Evolutionary conservation across 1,139 yeast genomes (phyloP).

Genomic region (Zygoascus sp.): DNA sequence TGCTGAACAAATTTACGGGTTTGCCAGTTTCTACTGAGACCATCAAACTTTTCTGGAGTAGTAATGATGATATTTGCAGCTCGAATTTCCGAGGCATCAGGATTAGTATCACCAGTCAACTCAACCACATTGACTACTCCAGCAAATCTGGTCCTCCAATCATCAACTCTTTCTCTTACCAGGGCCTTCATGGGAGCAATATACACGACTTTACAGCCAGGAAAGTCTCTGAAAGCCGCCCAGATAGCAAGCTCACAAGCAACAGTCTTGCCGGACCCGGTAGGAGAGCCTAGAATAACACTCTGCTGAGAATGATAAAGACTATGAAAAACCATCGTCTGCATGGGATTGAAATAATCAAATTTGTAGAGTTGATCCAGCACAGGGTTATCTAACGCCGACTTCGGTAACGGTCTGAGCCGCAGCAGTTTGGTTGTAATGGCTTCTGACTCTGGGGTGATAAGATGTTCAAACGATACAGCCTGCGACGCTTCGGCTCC

Average conservation of each 20-base stretch:
- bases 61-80: conserved; percentile 91
- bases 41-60: conserved; percentile 98
- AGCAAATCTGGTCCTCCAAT: conserved; percentile 62
- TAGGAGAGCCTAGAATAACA: conserved; percentile 94
- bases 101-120: conserved; percentile 93
- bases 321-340: conserved; percentile 92
- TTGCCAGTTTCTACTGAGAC: conserved; percentile 98
- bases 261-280: conserved; percentile 97
- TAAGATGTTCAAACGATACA: conserved; percentile 84
- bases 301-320: conserved; percentile 73
- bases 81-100: conserved; percentile 79
- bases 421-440: conserved; percentile 74
- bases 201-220: conserved; percentile 82
- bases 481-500: conserved; percentile 77
- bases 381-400: conserved; percentile 35
- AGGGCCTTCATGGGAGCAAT: conserved; percentile 99
- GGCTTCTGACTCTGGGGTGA: conserved; percentile 84
- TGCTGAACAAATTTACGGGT: conserved; percentile 89
- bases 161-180: conserved; percentile 93
- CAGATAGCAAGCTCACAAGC: conserved; percentile 97
- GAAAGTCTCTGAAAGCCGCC: conserved; percentile 83
- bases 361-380: conserved; percentile 55
- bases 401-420: conserved; percentile 78
- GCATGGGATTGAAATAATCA: conserved; percentile 95
- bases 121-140: conserved; percentile 63